Evolutionary conservation across 257 asterid species (phyloP).

Genomic region (Petunia secreta): DNA sequence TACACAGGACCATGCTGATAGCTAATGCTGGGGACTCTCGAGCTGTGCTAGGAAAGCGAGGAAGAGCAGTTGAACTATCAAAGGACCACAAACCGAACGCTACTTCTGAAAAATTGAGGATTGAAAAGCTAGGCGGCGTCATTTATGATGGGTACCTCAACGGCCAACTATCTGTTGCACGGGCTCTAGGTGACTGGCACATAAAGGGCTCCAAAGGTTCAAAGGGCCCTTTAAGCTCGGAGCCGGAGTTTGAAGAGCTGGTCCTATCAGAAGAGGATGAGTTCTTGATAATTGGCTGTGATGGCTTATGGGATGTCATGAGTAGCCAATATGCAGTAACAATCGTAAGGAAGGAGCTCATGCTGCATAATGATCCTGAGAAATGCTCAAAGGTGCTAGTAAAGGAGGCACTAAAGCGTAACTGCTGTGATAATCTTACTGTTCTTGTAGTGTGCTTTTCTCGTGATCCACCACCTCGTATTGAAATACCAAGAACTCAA

Average conservation of each 20-base stretch:
- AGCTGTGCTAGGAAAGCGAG: constrained; percentile 83
- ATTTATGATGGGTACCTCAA: constrained; percentile 88
- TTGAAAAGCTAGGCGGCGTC: constrained; percentile 75
- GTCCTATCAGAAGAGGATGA: constrained; percentile 73
- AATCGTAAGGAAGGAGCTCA: constrained; percentile 77
- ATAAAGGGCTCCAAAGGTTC: constrained; percentile 84
- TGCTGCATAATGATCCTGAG: constrained; percentile 76
- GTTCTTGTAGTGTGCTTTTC: constrained; percentile 50
- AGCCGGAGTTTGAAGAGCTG: constrained; percentile 77
- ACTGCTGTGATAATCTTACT: constrained; percentile 49
- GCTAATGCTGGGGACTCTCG: constrained; percentile 94
- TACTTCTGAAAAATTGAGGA: constrained; percentile 68
- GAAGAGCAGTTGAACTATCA: constrained; percentile 77
- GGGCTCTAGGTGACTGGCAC: constrained; percentile 93
- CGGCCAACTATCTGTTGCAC: constrained; percentile 87
- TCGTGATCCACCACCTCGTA: constrained; percentile 47
- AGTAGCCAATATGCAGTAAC: constrained; percentile 91
- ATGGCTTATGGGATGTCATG: constrained; percentile 95
- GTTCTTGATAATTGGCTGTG: constrained; percentile 84
- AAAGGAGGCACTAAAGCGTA: constrained; percentile 50
- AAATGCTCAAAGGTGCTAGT: constrained; percentile 71
- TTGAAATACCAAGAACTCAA: constrained; percentile 44
- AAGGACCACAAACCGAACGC: constrained; percentile 85
- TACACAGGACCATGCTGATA: constrained; percentile 62
- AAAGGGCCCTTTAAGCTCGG: constrained; percentile 65